phyloP scores from a whole-genome alignment of 345 rosid species.

The Lepidium africanum region DNA sequence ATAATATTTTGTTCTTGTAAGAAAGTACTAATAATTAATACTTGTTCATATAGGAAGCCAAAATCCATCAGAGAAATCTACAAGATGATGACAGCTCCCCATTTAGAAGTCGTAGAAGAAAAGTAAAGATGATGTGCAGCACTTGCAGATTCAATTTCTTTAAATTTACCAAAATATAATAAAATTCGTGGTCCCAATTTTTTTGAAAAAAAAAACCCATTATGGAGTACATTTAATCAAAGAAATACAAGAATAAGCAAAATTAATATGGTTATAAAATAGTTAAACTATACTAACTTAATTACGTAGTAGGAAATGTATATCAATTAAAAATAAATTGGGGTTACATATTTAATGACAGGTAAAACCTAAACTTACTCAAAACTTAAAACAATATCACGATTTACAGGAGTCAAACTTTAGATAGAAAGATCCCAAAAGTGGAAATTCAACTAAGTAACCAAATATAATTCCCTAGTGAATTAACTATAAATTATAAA shows the following conservation, averaged over 20 bases:
- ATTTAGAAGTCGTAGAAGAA: conserved; percentile 56
- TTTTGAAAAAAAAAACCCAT: neutral
- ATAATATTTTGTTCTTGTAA: neutral
- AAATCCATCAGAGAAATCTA: conserved; percentile 19
- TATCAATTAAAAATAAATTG: neutral
- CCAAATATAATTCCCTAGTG: no score
- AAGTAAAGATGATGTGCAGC: conserved; percentile 65
- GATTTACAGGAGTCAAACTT: no score
- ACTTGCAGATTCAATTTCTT: conserved; percentile 32
- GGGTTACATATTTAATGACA: neutral
- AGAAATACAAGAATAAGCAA: neutral
- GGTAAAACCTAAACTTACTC: no score
- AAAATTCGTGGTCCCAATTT: conserved; percentile 18
- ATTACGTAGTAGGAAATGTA: neutral
- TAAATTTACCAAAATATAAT: neutral
- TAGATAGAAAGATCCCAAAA: no score
- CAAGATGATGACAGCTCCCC: conserved; percentile 33
- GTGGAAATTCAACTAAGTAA: no score
- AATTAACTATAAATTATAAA: neutral
- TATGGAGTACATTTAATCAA: neutral
- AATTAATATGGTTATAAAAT: neutral
- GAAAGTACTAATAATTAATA: neutral
- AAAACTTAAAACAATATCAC: no score
- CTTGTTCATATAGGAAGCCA: conserved; percentile 9
- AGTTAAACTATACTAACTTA: neutral